phyloP scores from a whole-genome alignment of 495 filamentous ascomycete species.

The Chaetomium tenue region DNA sequence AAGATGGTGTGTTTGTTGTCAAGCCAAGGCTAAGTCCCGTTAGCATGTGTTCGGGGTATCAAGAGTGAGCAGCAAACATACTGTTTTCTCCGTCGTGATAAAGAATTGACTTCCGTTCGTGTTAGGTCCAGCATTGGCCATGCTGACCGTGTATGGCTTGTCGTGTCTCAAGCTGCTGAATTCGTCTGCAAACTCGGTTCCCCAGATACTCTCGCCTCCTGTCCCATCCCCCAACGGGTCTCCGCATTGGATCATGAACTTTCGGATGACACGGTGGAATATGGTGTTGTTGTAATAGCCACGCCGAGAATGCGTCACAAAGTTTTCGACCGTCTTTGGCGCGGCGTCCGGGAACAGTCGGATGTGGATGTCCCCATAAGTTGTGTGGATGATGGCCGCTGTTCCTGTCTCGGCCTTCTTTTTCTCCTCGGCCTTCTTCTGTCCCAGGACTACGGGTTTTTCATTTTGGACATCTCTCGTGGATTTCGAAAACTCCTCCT shows the following conservation, averaged over 20 bases:
- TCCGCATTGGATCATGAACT: slow-evolving; percentile 97
- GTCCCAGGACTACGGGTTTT: slow-evolving; percentile 63
- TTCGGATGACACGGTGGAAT: slow-evolving; percentile 95
- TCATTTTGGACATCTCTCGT: slow-evolving; percentile 94
- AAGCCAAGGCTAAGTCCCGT: slow-evolving; percentile 67
- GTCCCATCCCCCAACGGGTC: slow-evolving; percentile 95
- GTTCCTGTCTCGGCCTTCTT: slow-evolving; percentile 70
- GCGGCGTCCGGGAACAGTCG: slow-evolving; percentile 90
- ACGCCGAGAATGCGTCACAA: slow-evolving; percentile 81
- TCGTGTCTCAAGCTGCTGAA: slow-evolving; percentile 90
- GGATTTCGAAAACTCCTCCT: slow-evolving; percentile 76
- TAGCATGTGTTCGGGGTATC: slow-evolving; percentile 6
- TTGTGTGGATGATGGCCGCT: slow-evolving; percentile 85
- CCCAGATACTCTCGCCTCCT: slow-evolving; percentile 96
- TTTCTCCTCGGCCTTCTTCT: slow-evolving; percentile 46
- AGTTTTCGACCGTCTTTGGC: slow-evolving; percentile 97
- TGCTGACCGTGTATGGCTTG: slow-evolving; percentile 91
- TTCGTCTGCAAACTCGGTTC: slow-evolving; percentile 91
- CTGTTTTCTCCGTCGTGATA: slow-evolving; percentile 93
- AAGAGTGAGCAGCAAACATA: slow-evolving; percentile 35
- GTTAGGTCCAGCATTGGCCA: slow-evolving; percentile 94
- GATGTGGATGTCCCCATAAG: slow-evolving; percentile 90
- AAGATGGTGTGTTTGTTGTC: slow-evolving; percentile 97
- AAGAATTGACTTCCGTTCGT: slow-evolving; percentile 89
- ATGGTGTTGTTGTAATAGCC: slow-evolving; percentile 97